Evolutionary conservation across 1,284 basidiomycete genomes (phyloP).

Genomic region (Ustilago crameri): DNA sequence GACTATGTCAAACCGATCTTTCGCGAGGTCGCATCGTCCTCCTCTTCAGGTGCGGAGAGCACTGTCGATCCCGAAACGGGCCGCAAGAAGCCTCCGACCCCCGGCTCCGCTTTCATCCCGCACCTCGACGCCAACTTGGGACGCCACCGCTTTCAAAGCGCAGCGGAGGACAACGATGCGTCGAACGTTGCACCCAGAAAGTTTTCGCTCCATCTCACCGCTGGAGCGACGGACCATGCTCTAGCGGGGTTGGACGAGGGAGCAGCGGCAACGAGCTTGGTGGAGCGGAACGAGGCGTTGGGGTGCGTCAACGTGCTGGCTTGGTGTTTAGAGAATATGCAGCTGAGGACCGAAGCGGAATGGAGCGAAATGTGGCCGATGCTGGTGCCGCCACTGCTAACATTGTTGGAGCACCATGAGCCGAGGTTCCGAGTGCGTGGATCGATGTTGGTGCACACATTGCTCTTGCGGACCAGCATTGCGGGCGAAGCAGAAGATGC

Average conservation of each 20-base stretch:
- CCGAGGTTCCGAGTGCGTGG: constrained; percentile 29
- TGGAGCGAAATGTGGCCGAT: constrained; percentile 36
- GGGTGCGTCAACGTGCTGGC: constrained; percentile 33
- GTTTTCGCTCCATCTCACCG: constrained; percentile 8
- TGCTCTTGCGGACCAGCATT: constrained; percentile 8
- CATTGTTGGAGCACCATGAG: constrained; percentile 36
- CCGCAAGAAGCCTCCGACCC: constrained; percentile 9
- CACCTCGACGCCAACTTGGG: constrained; percentile 25
- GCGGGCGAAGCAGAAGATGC: not conserved
- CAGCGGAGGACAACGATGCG: constrained; percentile 20
- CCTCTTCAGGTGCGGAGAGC: constrained; percentile 14
- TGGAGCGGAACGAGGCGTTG: constrained; percentile 28
- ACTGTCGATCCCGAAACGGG: constrained; percentile 25
- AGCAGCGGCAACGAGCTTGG: not conserved
- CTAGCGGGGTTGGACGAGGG: not conserved
- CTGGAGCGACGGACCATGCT: too few relatives aligned
- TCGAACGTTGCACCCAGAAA: constrained; percentile 13
- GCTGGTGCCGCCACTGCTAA: constrained; percentile 35
- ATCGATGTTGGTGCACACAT: constrained; percentile 2
- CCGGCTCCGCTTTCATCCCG: constrained; percentile 18
- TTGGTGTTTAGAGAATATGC: constrained; percentile 19
- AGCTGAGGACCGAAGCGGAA: constrained; percentile 15
- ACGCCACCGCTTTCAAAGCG: constrained; percentile 29
- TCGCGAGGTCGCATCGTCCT: constrained; percentile 11
- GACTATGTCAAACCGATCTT: constrained; percentile 44